These are phyloP conservation scores for Barbarea vulgaris DNA, from an alignment of 345 rosid genomes.

Conservation along the genomic window DNA sequence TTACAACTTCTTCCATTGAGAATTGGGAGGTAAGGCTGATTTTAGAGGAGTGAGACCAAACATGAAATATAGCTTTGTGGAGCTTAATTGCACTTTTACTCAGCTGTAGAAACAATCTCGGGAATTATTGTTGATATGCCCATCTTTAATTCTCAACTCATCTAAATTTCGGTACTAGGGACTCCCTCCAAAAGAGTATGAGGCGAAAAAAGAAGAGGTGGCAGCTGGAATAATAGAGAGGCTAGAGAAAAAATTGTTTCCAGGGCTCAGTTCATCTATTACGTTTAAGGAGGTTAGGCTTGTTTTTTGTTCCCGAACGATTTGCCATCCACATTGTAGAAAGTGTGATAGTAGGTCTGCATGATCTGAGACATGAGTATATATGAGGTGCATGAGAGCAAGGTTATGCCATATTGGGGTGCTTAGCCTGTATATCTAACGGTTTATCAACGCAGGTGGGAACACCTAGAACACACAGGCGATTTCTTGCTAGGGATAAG, in stretches of 20 bases:
- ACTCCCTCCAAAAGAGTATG: conserved; percentile 69
- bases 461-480: conserved; percentile 88
- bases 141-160: background rate
- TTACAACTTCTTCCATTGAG: conserved; percentile 82
- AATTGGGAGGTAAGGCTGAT: conserved; percentile 75
- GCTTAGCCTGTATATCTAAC: conserved; percentile 12
- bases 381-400: conserved; percentile 9
- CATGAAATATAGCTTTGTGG: background rate
- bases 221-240: conserved; percentile 69
- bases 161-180: conserved; percentile 50
- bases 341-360: background rate
- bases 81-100: background rate
- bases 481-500: conserved; percentile 77
- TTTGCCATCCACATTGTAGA: conserved; percentile 7
- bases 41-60: conserved; percentile 9
- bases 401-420: conserved; percentile 3
- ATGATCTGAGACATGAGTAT: background rate
- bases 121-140: background rate
- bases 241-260: conserved; percentile 83
- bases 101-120: background rate
- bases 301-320: background rate
- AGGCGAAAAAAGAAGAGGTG: conserved; percentile 71
- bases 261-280: conserved; percentile 76
- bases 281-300: conserved; percentile 72
- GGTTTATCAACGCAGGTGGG: conserved; percentile 55